Evolutionary conservation across 345 rosid genomes (phyloP).

Genomic region (Crucihimalaya himalaica): DNA sequence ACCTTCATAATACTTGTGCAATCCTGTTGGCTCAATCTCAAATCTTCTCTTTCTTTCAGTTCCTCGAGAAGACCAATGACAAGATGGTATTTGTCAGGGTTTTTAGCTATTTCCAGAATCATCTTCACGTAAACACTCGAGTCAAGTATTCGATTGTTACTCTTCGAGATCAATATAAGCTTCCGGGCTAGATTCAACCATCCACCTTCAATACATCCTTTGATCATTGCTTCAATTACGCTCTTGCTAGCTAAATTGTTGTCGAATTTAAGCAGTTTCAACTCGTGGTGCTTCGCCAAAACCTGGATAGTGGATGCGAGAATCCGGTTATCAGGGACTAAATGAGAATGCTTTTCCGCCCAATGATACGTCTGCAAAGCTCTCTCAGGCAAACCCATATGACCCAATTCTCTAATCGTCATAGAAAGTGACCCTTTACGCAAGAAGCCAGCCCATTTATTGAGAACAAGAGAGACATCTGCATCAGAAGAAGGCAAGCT

Average conservation of each 20-base stretch:
- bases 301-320: conserved; percentile 75
- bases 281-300: conserved; percentile 58
- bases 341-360: conserved; percentile 68
- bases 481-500: conserved; percentile 46
- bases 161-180: conserved; percentile 57
- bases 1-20: conserved; percentile 89
- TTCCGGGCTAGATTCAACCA: conserved; percentile 68
- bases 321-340: conserved; percentile 68
- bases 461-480: conserved; percentile 59
- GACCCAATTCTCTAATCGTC: conserved; percentile 82
- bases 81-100: conserved; percentile 65
- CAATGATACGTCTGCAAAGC: conserved; percentile 85
- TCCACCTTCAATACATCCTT: conserved; percentile 69
- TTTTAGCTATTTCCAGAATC: conserved; percentile 68
- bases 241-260: conserved; percentile 56
- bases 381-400: conserved; percentile 71
- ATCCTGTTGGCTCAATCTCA: conserved; percentile 68
- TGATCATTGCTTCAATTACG: conserved; percentile 84
- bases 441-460: conserved; percentile 56
- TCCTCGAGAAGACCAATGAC: conserved; percentile 57
- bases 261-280: conserved; percentile 64
- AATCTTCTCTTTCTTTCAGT: conserved; percentile 64
- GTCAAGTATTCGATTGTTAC: conserved; percentile 60
- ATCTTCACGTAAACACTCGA: conserved; percentile 68
- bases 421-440: conserved; percentile 73